Evolutionary conservation across 2,329 filamentous ascomycete species (phyloP), one percentile per base, ranked within the genome.

Genomic region (Curvularia eragrostidis): DNA sequence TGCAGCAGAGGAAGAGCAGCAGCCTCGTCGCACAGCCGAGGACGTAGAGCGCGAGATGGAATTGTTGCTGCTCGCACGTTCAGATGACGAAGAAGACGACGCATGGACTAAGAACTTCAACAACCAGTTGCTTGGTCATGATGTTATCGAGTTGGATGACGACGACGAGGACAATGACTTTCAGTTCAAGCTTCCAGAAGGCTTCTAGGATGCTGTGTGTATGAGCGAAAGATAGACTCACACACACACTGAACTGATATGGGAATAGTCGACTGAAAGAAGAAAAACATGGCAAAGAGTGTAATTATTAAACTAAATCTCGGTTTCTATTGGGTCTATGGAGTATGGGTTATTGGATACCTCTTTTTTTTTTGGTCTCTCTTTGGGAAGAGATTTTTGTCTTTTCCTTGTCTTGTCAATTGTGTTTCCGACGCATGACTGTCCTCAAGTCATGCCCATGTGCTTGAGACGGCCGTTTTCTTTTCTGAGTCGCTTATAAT

Each of bases 31-130:
- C 24, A 75, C 72, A 0, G 73, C 74, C 24, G 66, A 73, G 52
- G 72, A 75, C n/a, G 54, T 75, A 0, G 71, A 75, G 55, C 69
- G 70, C 19, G 74, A 76, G 53, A 58, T 77, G 54, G 65, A 69
- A 36, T 56, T 72, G 24, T 39, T 74, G 55, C 52, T 73, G 13
- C 66, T 75, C 9, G 62, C 69, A 18, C 62, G 49, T 39, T 67
- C 66, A 4, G 72, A 71, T 7, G 69, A 72, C 12, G 69, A 72
- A 15, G 71, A 71, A 23, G 64, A 68, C 1, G 71, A 75, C 4
- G 66, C 63, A 2, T 77, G 74, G 72, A 64, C 67, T 56, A 67
- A 68, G 23, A 71, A 56, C 53, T 76, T 75, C 53, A 68, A 53
- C 19, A 62, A 18, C 9, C 71, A 74, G 48, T 49, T 74, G 7